A percentile compares a stretch with the other conserved stretches of the same genome.
Conservation (phyloP, 2,329 filamentous ascomycete species). For the Leptographium procerum region DNA sequence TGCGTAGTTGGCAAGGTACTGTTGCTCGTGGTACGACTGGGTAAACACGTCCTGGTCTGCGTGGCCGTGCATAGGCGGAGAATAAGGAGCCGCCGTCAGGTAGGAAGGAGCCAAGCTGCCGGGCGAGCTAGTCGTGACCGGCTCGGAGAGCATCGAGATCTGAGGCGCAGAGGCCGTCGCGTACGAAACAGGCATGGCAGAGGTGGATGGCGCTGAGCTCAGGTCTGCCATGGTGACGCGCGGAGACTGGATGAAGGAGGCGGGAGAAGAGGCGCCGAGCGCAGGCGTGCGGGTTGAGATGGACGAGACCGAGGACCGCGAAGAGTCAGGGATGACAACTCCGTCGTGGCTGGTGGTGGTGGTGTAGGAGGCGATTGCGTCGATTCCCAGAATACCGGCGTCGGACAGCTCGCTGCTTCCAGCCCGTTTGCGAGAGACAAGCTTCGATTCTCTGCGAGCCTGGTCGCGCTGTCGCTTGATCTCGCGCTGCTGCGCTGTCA, state of each 20-base stretch:
- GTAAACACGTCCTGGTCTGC: conserved; percentile 19
- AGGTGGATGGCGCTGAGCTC: conserved; percentile 24
- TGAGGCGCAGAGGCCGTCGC: conserved; percentile 36
- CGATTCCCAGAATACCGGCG: not conserved
- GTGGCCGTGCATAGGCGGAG: conserved; percentile 16
- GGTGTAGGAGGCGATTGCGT: not conserved
- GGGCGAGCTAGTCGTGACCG: conserved; percentile 22
- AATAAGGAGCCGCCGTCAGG: conserved; percentile 6
- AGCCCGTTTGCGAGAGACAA: conserved; percentile 37
- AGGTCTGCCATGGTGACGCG: conserved; percentile 29
- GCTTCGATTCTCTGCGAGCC: conserved; percentile 46
- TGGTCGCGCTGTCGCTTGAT: conserved; percentile 50
- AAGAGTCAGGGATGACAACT: not conserved
- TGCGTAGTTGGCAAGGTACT: conserved; percentile 21
- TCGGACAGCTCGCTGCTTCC: conserved; percentile 23
- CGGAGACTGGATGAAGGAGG: conserved; percentile 6
- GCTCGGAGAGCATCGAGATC: conserved; percentile 40
- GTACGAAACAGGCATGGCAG: conserved; percentile 33
- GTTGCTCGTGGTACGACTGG: conserved; percentile 22
- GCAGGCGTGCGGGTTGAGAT: not conserved
- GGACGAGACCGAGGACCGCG: not conserved
- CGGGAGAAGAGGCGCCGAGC: conserved; percentile 2
- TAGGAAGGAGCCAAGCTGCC: conserved; percentile 33
- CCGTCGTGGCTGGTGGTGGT: not conserved
- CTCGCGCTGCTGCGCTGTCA: conserved; percentile 50